Evolutionary conservation across 768 basidiomycete genomes (phyloP).

Genomic region (Pleurotus ostreatus): DNA sequence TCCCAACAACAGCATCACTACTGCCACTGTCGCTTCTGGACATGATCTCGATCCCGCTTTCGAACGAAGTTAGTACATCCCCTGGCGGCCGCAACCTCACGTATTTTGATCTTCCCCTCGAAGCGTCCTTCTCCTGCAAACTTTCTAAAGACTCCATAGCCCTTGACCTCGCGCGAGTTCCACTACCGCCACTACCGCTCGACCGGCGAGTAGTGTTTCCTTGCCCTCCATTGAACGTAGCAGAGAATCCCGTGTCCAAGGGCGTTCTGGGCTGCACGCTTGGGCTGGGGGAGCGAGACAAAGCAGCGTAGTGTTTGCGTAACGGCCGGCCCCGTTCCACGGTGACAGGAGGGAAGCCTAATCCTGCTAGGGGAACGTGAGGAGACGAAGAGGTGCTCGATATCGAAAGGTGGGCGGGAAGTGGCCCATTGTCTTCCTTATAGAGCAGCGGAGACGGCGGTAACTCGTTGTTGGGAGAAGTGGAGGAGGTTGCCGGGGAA

Average conservation of each 20-base stretch:
- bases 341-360: background rate
- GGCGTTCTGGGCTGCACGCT: conserved; percentile 45
- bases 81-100: background rate
- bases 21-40: conserved; percentile 1
- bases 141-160: background rate
- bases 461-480: background rate
- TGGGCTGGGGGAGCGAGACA: conserved; percentile 47
- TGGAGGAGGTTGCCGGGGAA: background rate
- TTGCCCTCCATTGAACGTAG: background rate
- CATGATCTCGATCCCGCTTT: conserved; percentile 2
- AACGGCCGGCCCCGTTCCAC: background rate
- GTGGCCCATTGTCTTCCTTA: background rate
- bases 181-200: conserved; percentile 21
- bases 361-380: too few species aligned
- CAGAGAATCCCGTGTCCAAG: conserved; percentile 19
- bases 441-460: background rate
- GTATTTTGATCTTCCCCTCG: background rate
- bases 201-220: background rate
- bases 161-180: conserved; percentile 10
- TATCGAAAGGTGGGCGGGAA: background rate
- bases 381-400: background rate
- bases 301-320: background rate
- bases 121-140: background rate
- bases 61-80: background rate
- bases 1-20: background rate